A percentile compares a stretch with the other conserved stretches of the same genome.
phyloP scores from a whole-genome alignment of 1,284 basidiomycete genomes.

The Earliella scabrosa region DNA sequence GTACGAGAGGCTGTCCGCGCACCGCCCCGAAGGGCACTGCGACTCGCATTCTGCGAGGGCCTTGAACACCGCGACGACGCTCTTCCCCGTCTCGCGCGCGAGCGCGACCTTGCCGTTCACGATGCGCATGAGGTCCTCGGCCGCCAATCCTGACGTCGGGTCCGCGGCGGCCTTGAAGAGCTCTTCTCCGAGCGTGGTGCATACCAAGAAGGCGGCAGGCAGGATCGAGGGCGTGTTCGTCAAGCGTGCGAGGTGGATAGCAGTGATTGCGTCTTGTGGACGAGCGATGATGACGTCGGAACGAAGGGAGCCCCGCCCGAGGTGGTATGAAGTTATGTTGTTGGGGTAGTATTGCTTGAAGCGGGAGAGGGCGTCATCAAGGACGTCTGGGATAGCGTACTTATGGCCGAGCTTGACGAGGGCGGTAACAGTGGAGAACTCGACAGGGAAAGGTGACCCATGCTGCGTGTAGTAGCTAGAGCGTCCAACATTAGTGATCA shows the following conservation, averaged over 20 bases:
- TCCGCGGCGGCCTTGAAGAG: neutral
- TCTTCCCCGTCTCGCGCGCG: neutral
- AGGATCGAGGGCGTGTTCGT: conserved; percentile 1
- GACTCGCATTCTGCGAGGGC: too few species aligned
- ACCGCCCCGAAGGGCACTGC: too few species aligned
- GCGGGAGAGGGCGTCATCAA: conserved; percentile 10
- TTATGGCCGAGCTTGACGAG: conserved; percentile 17
- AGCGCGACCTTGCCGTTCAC: neutral
- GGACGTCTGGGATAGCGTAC: conserved; percentile 8
- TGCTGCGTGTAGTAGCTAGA: conserved; percentile 3
- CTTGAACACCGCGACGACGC: too few species aligned
- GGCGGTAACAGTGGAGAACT: neutral
- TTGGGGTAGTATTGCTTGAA: conserved; percentile 12
- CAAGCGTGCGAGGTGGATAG: conserved; percentile 1
- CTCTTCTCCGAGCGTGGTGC: neutral
- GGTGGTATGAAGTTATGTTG: too few species aligned
- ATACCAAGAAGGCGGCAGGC: neutral
- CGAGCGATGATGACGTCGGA: neutral
- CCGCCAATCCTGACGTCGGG: neutral
- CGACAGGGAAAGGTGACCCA: neutral
- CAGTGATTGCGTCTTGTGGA: neutral
- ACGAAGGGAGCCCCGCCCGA: too few species aligned
- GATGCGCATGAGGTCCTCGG: neutral
- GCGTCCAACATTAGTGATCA: neutral
- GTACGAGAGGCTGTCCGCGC: too few species aligned